Conservation (phyloP, 2,329 filamentous ascomycete species). For the Cryphonectria parasitica region DNA sequence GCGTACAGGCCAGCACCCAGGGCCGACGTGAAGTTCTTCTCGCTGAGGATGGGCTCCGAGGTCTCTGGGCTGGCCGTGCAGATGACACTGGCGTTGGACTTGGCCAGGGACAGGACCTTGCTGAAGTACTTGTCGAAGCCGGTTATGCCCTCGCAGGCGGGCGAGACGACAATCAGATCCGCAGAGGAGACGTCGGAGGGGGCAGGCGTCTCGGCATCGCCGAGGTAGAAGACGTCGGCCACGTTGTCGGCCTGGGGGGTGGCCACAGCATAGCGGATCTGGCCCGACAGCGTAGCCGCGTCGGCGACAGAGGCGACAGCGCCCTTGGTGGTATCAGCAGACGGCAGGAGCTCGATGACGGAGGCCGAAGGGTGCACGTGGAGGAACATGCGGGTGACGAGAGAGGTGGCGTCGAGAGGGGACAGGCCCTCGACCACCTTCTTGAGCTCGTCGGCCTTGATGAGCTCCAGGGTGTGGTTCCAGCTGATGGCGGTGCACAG, state of each 20-base stretch:
- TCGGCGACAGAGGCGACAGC: conserved; percentile 14
- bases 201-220: conserved; percentile 13
- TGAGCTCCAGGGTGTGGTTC: conserved; percentile 25
- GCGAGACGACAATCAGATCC: conserved; percentile 20
- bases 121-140: conserved; percentile 3
- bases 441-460: conserved; percentile 24
- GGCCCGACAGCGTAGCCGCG: conserved; percentile 17
- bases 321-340: conserved; percentile 14
- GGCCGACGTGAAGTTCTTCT: conserved; percentile 18
- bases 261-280: conserved; percentile 23
- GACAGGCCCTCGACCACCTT: conserved; percentile 7
- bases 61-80: conserved; percentile 6
- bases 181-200: conserved; percentile 15
- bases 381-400: conserved; percentile 23
- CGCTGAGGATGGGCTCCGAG: conserved; percentile 9
- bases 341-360: conserved; percentile 21
- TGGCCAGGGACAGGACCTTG: conserved; percentile 19
- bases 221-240: conserved; percentile 21
- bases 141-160: conserved; percentile 16
- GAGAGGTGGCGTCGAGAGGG: conserved; percentile 2
- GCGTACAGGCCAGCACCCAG: conserved; percentile 22
- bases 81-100: conserved; percentile 17
- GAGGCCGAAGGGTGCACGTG: conserved; percentile 21
- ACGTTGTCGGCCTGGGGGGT: conserved; percentile 16
- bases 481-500: conserved; percentile 23